Evolutionary conservation across 2,329 filamentous ascomycete species (phyloP), one percentile per base, ranked within the genome.

Genomic region (Fusarium buharicum): DNA sequence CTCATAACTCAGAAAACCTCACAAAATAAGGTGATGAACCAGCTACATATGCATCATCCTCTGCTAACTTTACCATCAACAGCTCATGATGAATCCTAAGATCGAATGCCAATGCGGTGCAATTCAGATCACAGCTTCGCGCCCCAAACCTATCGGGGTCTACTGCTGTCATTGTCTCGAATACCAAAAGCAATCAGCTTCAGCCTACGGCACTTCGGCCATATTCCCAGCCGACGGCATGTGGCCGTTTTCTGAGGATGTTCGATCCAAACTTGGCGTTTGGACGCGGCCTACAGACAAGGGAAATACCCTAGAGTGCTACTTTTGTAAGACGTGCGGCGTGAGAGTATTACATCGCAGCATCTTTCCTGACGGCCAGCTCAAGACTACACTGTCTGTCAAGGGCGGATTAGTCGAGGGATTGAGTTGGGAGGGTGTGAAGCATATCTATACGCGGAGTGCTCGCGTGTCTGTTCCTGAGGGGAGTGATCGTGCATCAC

Each of bases 81-180:
- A 54, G 37, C 4, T 11, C 27, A 64, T 18, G 3, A 68, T 68
- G 64, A 69, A 70, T 31, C 64, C 67, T 30, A 64, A 59, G 28
- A 62, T 76, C 28, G 41, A 50, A 38, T 81, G 79, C 55, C 79
- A 81, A 50, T 81, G 79, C 69, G 75, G 74, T 47, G 50, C 66
- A n/a, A 62, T 80, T 28, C 53, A 69, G 14, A 75, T 81, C 60
- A 70, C 66, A 28, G 74, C 77, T 5, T 74, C 77, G 1, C 68
- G 64, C 7, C 69, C 73, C 1, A 47, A 74, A 17, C 77, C 78
- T 6, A 50, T 75, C 20, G 71, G 69, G 7, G 65, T 81, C 17
- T 79, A 76, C 65, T 74, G 77, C 70, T 82, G 80, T 65, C 80
- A 82, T 70, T 82, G 80, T 66, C 71, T 74, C 44, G 75, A 81